A percentile compares a stretch with the other conserved stretches of the same genome.
Evolutionary conservation across 2,329 filamentous ascomycete genomes (phyloP).

Genomic region (Lasiodiplodia gonubiensis): DNA sequence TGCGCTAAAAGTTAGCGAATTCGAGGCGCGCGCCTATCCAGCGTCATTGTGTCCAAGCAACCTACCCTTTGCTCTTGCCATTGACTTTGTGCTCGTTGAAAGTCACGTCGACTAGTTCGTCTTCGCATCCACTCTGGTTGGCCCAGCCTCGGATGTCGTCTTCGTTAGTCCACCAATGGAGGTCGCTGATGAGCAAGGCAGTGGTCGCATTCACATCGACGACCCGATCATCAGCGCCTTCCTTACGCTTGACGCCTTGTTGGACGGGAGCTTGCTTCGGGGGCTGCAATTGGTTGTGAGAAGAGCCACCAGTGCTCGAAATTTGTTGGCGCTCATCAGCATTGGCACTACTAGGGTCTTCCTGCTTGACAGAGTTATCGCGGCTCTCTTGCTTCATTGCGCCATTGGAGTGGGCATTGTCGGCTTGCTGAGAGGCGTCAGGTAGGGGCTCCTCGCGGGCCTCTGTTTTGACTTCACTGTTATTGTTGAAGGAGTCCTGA

Average conservation of each 20-base stretch:
- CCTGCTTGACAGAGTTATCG: constrained; percentile 32
- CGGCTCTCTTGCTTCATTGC: constrained; percentile 33
- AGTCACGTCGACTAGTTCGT: constrained; percentile 87
- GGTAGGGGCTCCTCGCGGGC: constrained; percentile 36
- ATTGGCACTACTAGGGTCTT: constrained; percentile 35
- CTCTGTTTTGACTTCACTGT: constrained; percentile 35
- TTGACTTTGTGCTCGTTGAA: constrained; percentile 99
- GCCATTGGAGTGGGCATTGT: constrained; percentile 34
- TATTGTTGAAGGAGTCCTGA: constrained; percentile 35
- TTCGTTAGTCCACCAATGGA: constrained; percentile 92
- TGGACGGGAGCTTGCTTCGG: constrained; percentile 54
- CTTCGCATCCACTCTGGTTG: constrained; percentile 77
- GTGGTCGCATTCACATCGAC: constrained; percentile 66
- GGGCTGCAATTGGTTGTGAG: constrained; percentile 43
- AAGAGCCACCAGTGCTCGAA: constrained; percentile 49
- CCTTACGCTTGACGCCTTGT: constrained; percentile 68
- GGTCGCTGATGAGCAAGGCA: constrained; percentile 83
- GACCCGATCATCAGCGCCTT: constrained; percentile 58
- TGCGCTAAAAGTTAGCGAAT: constrained; percentile 38
- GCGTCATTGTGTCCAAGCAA: constrained; percentile 24
- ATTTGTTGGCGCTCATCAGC: constrained; percentile 50
- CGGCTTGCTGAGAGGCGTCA: constrained; percentile 31
- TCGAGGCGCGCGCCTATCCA: neutral
- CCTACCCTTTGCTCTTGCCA: constrained; percentile 96
- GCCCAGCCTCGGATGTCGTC: constrained; percentile 92